Percentiles rank a stretch among this genome's conserved stretches.
Conservation (phyloP, 176 grass and related monocot species). For the Cenchrus fungigraminus region DNA sequence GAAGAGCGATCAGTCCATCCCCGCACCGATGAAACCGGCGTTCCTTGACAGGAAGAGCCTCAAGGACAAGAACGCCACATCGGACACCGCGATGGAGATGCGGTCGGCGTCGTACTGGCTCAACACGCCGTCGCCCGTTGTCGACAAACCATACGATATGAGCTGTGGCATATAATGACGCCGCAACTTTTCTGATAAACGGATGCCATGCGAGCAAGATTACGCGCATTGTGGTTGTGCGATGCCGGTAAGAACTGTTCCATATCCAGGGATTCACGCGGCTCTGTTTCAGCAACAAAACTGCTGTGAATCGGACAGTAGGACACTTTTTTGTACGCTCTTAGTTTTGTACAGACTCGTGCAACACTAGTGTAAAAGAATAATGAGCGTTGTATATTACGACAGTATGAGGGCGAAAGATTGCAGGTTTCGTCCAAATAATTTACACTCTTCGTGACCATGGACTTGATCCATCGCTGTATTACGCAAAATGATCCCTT, state of each 20-base stretch:
- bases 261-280: not conserved
- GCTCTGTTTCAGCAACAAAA: constrained; percentile 7
- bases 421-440: not conserved
- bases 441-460: not conserved
- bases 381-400: constrained; percentile 3
- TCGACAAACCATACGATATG: constrained; percentile 58
- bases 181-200: not conserved
- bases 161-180: constrained; percentile 39
- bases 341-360: constrained; percentile 8
- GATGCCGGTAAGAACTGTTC: not conserved
- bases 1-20: constrained; percentile 46
- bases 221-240: not conserved
- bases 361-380: not conserved
- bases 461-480: not conserved
- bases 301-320: not conserved
- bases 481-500: constrained; percentile 5
- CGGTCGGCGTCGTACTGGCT: constrained; percentile 50
- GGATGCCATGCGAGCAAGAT: not conserved
- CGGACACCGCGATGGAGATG: constrained; percentile 39
- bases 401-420: not conserved
- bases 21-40: constrained; percentile 45
- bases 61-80: constrained; percentile 37
- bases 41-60: constrained; percentile 63
- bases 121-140: constrained; percentile 51
- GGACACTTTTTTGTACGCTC: not conserved